Percentiles rank a stretch among this genome's conserved stretches.
phyloP scores from a whole-genome alignment of 139 green algal species.

The Yamagishiella unicocca region DNA sequence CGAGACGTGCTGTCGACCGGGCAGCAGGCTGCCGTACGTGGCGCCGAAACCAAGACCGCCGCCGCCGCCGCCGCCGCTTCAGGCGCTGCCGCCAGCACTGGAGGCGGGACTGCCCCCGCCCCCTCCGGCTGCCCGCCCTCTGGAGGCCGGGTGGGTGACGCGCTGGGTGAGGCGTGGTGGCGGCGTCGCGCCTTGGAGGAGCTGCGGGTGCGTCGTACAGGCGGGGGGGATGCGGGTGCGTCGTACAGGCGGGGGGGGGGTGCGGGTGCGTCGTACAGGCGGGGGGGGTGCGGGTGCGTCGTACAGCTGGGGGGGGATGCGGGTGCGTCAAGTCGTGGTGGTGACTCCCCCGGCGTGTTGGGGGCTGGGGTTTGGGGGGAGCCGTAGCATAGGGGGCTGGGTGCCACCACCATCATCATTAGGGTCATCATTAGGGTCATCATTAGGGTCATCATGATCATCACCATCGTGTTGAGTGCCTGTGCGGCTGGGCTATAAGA shows the following conservation, averaged over 20 bases:
- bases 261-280: neutral
- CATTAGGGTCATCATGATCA: too few species aligned
- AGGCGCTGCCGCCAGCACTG: neutral
- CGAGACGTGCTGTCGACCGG: neutral
- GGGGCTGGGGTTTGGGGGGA: neutral
- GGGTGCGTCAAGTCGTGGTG: neutral
- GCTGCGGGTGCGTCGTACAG: neutral
- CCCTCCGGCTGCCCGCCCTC: neutral
- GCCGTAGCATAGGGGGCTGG: too few species aligned
- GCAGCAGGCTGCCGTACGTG: neutral
- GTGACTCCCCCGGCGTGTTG: neutral
- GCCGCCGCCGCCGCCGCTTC: neutral
- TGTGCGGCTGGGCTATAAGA: too few species aligned
- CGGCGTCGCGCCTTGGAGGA: neutral
- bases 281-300: too few species aligned
- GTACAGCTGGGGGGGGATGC: neutral
- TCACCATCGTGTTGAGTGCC: too few species aligned
- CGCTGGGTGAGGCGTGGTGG: slow-evolving; percentile 8
- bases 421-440: too few species aligned
- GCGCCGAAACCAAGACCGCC: neutral
- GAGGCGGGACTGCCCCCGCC: neutral
- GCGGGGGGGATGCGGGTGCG: neutral
- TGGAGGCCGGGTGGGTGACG: neutral
- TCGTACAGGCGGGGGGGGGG: neutral
- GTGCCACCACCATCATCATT: too few species aligned